Evolutionary conservation across 441 rosid species (phyloP).

Genomic region (Syzygium syzygioides): DNA sequence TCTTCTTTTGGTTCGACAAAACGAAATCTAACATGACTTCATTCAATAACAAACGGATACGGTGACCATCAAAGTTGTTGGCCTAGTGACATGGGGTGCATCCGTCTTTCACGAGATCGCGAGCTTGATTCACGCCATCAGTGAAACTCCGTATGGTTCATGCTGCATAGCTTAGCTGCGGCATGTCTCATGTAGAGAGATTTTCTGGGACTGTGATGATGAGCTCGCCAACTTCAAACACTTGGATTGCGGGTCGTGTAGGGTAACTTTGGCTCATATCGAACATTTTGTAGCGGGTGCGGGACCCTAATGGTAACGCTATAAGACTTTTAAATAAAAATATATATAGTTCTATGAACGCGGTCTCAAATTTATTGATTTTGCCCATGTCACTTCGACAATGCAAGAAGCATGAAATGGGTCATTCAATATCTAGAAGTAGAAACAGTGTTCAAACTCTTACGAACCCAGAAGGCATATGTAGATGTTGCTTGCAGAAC

Average conservation of each 20-base stretch:
- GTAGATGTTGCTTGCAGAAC: background rate
- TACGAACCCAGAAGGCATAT: too few relatives aligned
- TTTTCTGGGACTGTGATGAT: background rate
- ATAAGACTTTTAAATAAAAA: background rate
- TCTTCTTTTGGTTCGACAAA: background rate
- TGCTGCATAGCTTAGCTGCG: fast-evolving
- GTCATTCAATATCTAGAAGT: background rate
- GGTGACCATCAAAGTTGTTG: background rate
- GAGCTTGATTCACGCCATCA: fast-evolving
- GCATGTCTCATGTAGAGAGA: background rate
- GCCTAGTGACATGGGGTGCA: background rate
- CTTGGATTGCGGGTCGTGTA: background rate
- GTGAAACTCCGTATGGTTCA: fast-evolving
- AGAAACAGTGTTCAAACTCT: too few relatives aligned
- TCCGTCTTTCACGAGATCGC: background rate
- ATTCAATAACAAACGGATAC: background rate
- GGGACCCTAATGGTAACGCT: fast-evolving
- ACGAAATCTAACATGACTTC: background rate
- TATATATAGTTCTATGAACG: background rate
- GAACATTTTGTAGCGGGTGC: background rate
- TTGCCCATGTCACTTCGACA: background rate
- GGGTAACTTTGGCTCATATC: background rate
- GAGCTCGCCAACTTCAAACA: fast-evolving
- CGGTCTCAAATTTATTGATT: background rate
- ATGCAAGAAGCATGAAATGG: background rate